These are phyloP conservation scores for Fonsecaea pedrosoi DNA, from an alignment of 2,329 filamentous ascomycete genomes.

Conservation along the genomic window DNA sequence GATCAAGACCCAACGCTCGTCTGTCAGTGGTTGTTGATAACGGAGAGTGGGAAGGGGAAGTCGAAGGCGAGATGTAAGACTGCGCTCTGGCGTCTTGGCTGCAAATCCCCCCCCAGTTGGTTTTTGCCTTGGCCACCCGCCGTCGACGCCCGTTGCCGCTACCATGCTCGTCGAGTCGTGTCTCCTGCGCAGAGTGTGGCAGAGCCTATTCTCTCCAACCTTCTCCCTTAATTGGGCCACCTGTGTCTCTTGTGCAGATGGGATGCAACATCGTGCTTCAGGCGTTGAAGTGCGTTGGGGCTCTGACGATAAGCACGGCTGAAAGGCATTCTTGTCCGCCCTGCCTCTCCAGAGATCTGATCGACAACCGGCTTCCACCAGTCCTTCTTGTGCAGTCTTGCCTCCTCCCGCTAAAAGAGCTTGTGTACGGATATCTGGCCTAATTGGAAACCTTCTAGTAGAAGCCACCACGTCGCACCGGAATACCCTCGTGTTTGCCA, in stretches of 20 bases:
- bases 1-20: background rate
- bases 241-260: background rate
- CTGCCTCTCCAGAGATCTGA: background rate
- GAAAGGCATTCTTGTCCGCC: background rate
- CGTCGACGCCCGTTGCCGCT: conserved; percentile 12
- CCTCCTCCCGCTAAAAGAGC: background rate
- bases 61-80: conserved; percentile 14
- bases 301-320: conserved; percentile 7
- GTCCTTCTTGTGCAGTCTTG: background rate
- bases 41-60: conserved; percentile 5
- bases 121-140: conserved; percentile 11
- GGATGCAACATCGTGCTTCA: conserved; percentile 9
- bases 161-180: background rate
- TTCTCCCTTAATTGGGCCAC: background rate
- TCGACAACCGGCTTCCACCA: background rate
- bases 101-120: background rate
- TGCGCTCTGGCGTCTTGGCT: conserved; percentile 13
- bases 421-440: background rate
- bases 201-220: background rate
- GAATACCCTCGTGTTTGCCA: background rate
- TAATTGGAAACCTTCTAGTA: background rate
- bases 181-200: conserved; percentile 1
- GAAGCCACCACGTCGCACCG: background rate
- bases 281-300: background rate
- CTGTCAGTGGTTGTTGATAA: conserved; percentile 25